A percentile compares a stretch with the other conserved stretches of the same genome.
phyloP scores from a whole-genome alignment of 2,329 filamentous ascomycete species.

The Sclerotinia borealis region DNA sequence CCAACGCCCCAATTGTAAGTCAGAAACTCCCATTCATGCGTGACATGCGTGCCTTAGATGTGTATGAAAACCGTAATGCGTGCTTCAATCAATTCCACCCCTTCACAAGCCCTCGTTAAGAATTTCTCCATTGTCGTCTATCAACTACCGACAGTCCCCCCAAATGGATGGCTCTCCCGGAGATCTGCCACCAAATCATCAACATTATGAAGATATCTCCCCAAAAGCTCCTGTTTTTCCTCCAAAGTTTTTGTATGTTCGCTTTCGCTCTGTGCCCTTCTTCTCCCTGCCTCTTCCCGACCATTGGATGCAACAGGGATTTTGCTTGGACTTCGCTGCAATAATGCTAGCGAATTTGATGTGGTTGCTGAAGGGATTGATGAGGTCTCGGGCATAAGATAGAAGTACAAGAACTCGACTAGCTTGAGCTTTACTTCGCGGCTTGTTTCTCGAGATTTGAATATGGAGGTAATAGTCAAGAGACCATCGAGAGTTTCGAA shows the following conservation, averaged over 20 bases:
- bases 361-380: constrained; percentile 46
- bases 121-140: background rate
- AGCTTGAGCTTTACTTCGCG: constrained; percentile 90
- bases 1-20: background rate
- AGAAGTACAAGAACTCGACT: constrained; percentile 98
- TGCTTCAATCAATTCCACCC: background rate
- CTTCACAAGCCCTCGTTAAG: background rate
- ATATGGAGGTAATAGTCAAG: constrained; percentile 83
- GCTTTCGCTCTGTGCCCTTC: constrained; percentile 33
- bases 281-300: constrained; percentile 30
- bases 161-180: constrained; percentile 71
- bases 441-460: constrained; percentile 80
- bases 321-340: constrained; percentile 65
- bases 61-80: background rate
- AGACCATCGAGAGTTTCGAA: constrained; percentile 92
- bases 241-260: constrained; percentile 49
- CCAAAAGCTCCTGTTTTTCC: constrained; percentile 62
- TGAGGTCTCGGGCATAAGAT: constrained; percentile 86
- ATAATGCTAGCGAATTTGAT: constrained; percentile 43
- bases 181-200: constrained; percentile 67
- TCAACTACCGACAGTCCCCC: constrained; percentile 45
- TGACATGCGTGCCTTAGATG: background rate
- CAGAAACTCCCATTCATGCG: constrained; percentile 5
- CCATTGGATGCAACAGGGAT: constrained; percentile 51
- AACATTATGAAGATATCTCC: constrained; percentile 53